Conservation (phyloP, 129 eudicot species). For the Daucus carota region DNA sequence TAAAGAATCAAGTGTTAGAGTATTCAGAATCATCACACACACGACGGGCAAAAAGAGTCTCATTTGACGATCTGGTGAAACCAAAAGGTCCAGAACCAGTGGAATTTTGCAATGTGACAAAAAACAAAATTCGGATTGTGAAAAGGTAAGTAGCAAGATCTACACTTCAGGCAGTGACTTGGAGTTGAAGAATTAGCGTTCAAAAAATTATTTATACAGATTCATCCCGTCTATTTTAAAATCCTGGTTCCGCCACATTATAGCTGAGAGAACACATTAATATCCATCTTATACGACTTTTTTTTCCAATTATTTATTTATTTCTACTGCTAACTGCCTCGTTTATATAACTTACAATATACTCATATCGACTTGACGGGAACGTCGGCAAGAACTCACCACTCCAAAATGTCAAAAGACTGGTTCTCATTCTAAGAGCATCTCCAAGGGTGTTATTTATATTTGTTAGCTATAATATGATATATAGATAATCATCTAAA, state of each 20-base stretch:
- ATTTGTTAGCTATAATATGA: no score
- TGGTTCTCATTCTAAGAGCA: no score
- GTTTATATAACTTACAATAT: no score
- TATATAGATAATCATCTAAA: no score
- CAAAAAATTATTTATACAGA: no score
- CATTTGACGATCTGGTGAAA: neutral
- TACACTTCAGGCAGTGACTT: neutral
- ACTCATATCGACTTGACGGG: neutral
- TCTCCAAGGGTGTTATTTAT: no score
- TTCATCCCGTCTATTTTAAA: no score
- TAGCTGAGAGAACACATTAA: no score
- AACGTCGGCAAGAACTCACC: neutral
- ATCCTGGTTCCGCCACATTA: no score
- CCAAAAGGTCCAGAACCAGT: neutral
- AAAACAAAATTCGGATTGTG: neutral
- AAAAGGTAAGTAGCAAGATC: neutral
- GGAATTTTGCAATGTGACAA: neutral
- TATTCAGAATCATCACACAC: neutral
- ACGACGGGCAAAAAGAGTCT: neutral
- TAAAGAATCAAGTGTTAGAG: neutral
- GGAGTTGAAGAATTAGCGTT: neutral
- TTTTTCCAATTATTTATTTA: no score
- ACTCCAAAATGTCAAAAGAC: neutral
- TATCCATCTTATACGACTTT: no score
- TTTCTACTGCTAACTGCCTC: neutral